Evolutionary conservation across 257 asterid species (phyloP).

Genomic region (Solanum sejunctum): DNA sequence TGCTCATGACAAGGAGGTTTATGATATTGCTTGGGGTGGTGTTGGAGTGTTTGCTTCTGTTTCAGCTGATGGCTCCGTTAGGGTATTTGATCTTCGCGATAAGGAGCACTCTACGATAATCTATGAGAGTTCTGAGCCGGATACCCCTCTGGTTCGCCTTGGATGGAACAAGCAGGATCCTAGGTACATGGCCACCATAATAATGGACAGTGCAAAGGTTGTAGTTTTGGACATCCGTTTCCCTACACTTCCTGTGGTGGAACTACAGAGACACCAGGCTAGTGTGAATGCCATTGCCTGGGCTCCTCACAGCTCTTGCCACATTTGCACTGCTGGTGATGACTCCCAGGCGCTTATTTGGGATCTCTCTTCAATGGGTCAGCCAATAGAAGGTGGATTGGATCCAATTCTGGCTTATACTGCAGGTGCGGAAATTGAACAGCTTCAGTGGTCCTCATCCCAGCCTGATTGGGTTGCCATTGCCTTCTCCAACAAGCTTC

Average conservation of each 20-base stretch:
- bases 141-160: conserved; percentile 78
- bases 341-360: conserved; percentile 96
- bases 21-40: conserved; percentile 98
- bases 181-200: conserved; percentile 94
- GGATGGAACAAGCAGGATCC: conserved; percentile 99
- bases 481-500: conserved; percentile 93
- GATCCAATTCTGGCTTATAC: conserved; percentile 93
- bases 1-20: conserved; percentile 98
- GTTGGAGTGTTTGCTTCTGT: conserved; percentile 95
- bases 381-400: conserved; percentile 88
- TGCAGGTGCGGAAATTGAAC: conserved; percentile 95
- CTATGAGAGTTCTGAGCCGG: conserved; percentile 93
- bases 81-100: conserved; percentile 92
- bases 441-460: conserved; percentile 95
- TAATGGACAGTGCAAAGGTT: conserved; percentile 88
- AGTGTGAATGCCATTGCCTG: conserved; percentile 93
- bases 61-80: conserved; percentile 91
- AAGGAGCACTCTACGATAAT: conserved; percentile 96
- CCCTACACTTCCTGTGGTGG: conserved; percentile 87
- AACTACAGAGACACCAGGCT: conserved; percentile 93
- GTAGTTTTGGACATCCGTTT: conserved; percentile 87
- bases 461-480: conserved; percentile 98
- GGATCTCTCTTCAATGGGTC: conserved; percentile 94
- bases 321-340: conserved; percentile 95
- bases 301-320: conserved; percentile 99